Conservation (phyloP, 495 filamentous ascomycete genomes). For the Neurospora cerealis region DNA sequence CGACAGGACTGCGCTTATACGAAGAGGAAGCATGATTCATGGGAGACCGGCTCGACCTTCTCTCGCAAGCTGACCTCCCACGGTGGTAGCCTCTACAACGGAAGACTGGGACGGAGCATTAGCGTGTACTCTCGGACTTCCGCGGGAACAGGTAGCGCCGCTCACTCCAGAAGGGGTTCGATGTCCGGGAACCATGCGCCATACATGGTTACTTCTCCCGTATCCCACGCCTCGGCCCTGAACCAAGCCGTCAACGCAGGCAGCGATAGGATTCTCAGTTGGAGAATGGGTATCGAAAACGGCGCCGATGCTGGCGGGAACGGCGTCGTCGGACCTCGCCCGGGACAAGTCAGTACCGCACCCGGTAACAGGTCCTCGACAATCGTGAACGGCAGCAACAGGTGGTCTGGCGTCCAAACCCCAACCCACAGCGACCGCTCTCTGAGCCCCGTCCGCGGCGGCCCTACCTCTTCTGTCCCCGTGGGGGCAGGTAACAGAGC, state of each 20-base stretch:
- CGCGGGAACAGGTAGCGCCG: constrained; percentile 28
- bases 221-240: constrained; percentile 27
- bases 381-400: constrained; percentile 15
- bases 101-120: constrained; percentile 50
- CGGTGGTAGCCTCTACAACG: constrained; percentile 27
- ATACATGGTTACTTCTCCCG: constrained; percentile 5
- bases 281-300: constrained; percentile 68
- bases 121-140: constrained; percentile 50
- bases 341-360: not conserved
- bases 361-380: constrained; percentile 17
- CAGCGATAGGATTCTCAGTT: constrained; percentile 80
- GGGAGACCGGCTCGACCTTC: constrained; percentile 67
- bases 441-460: constrained; percentile 36
- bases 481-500: constrained; percentile 23
- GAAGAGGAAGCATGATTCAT: constrained; percentile 49
- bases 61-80: constrained; percentile 53
- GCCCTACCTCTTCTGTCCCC: constrained; percentile 20
- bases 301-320: constrained; percentile 10
- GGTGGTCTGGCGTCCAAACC: constrained; percentile 5
- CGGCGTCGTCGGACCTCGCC: not conserved
- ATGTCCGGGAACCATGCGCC: constrained; percentile 20
- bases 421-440: constrained; percentile 38
- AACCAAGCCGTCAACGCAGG: constrained; percentile 32
- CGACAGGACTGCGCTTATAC: constrained; percentile 78
- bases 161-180: constrained; percentile 46